phyloP scores from a whole-genome alignment of 768 basidiomycete genomes.

The Suillus paluster region DNA sequence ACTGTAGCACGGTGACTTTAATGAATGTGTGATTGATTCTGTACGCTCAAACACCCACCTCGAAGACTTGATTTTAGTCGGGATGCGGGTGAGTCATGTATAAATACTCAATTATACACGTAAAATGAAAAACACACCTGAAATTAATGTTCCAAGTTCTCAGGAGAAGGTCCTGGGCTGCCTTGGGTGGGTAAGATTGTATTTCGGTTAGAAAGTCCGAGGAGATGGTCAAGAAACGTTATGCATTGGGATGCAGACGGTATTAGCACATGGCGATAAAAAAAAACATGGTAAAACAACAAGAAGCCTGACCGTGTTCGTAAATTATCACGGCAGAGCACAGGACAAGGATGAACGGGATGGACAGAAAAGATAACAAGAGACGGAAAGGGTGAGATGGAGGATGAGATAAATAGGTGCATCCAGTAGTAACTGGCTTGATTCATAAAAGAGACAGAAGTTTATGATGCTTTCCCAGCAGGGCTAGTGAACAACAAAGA shows the following conservation, averaged over 20 bases:
- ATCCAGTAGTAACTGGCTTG: background rate
- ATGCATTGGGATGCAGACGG: background rate
- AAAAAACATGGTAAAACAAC: slow-evolving; percentile 2
- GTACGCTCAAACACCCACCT: background rate
- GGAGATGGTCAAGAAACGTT: background rate
- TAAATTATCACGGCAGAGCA: slow-evolving; percentile 5
- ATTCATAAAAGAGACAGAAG: background rate
- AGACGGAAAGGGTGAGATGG: background rate
- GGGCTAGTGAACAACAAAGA: background rate
- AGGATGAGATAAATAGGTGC: slow-evolving; percentile 1
- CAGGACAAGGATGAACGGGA: slow-evolving; percentile 9
- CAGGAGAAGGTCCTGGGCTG: background rate
- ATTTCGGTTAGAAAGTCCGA: background rate
- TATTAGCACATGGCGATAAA: background rate
- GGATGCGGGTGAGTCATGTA: background rate
- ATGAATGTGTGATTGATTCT: background rate
- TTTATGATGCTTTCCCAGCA: background rate
- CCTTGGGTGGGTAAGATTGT: background rate
- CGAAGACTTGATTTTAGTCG: background rate
- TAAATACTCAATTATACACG: background rate
- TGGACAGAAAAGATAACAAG: background rate
- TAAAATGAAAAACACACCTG: background rate
- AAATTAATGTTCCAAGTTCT: background rate
- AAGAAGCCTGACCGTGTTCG: slow-evolving; percentile 2
- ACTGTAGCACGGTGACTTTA: background rate